Conservation (phyloP, 2,329 filamentous ascomycete genomes). For the Atkinsonella hypoxylon region DNA sequence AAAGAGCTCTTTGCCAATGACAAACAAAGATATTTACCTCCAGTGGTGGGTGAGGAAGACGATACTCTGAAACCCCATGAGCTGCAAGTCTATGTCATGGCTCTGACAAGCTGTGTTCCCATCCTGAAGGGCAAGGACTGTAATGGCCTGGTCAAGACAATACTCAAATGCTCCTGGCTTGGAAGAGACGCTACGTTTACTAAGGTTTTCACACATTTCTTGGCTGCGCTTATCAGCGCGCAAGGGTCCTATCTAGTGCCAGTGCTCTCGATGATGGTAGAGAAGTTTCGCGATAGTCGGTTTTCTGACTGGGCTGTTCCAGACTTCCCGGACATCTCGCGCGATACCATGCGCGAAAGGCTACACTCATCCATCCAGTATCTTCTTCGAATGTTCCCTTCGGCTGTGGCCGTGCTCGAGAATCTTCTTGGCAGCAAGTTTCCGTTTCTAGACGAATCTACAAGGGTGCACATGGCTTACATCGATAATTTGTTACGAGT, state of each 20-base stretch:
- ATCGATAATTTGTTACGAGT: constrained; percentile 73
- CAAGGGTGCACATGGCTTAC: constrained; percentile 74
- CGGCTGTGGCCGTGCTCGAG: constrained; percentile 59
- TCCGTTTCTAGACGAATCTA: constrained; percentile 64
- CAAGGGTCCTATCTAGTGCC: constrained; percentile 66
- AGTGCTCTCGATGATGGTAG: constrained; percentile 70
- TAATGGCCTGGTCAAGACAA: constrained; percentile 43
- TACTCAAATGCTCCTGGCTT: constrained; percentile 53
- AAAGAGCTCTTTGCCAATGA: constrained; percentile 46
- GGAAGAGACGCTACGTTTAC: constrained; percentile 54
- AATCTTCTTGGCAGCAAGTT: constrained; percentile 57
- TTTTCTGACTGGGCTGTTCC: constrained; percentile 34
- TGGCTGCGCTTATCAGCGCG: constrained; percentile 65
- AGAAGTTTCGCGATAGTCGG: constrained; percentile 53
- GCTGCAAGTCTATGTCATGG: constrained; percentile 48
- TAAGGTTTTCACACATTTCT: constrained; percentile 54
- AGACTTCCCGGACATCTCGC: constrained; percentile 46
- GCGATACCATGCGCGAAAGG: constrained; percentile 55
- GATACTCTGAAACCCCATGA: constrained; percentile 41
- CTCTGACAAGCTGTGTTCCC: constrained; percentile 50
- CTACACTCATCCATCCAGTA: constrained; percentile 67
- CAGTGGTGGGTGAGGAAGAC: constrained; percentile 31
- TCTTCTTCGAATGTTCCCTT: constrained; percentile 69
- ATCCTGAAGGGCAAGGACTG: constrained; percentile 46
- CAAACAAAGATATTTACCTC: constrained; percentile 26